Evolutionary conservation across 768 basidiomycete species (phyloP).

Genomic region (Tricholoma sp.): DNA sequence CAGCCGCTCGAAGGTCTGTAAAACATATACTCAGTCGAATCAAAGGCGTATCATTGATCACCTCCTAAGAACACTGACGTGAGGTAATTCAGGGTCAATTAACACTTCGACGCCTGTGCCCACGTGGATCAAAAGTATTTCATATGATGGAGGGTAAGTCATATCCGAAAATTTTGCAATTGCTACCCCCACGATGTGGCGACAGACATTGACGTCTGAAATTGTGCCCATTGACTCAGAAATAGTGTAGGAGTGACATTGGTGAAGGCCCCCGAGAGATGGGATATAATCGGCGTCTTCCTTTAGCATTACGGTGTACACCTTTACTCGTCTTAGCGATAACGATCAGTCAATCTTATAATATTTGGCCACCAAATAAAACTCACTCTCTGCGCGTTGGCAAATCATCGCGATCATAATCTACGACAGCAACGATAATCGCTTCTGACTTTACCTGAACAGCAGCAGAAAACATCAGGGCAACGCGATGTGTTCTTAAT

Average conservation of each 20-base stretch:
- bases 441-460: conserved; percentile 14
- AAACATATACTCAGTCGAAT: conserved; percentile 7
- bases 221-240: conserved; percentile 15
- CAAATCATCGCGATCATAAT: conserved; percentile 3
- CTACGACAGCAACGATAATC: conserved; percentile 9
- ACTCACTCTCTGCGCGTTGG: not conserved
- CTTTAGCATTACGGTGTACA: conserved; percentile 18
- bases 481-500: conserved; percentile 21
- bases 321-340: conserved; percentile 9
- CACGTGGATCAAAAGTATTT: conserved; percentile 27
- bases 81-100: conserved; percentile 4
- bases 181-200: conserved; percentile 22
- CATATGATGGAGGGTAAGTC: conserved; percentile 14
- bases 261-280: not conserved
- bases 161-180: conserved; percentile 12
- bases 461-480: conserved; percentile 27
- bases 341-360: not conserved
- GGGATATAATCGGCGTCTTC: not conserved
- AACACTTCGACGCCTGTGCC: conserved; percentile 13
- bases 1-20: conserved; percentile 26
- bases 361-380: not conserved
- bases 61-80: conserved; percentile 2
- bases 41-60: conserved; percentile 7
- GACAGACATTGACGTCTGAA: conserved; percentile 20
- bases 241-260: conserved; percentile 10